These are phyloP conservation scores for Flaveria robusta DNA, from an alignment of 129 eudicot genomes.

Conservation along the genomic window DNA sequence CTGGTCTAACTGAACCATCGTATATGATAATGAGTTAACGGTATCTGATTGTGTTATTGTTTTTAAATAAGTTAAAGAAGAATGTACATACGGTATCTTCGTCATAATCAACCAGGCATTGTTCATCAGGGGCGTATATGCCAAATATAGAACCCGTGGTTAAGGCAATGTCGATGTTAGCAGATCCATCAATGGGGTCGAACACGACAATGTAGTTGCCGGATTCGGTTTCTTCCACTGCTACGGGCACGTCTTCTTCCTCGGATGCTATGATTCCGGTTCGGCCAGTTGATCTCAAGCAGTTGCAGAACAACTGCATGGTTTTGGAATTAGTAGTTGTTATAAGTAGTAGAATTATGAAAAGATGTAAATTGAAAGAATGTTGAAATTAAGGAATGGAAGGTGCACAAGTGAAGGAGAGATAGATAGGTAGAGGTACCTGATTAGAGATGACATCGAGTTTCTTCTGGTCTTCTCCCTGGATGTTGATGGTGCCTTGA, in stretches of 20 bases:
- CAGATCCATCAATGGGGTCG: constrained; percentile 94
- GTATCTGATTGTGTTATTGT: background rate
- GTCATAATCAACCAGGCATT: constrained; percentile 69
- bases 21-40: background rate
- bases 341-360: no score
- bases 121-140: constrained; percentile 80
- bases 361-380: no score
- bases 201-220: constrained; percentile 95
- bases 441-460: constrained; percentile 93
- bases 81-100: constrained; percentile 46
- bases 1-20: constrained; percentile 50
- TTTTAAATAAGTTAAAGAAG: background rate
- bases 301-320: constrained; percentile 77
- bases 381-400: no score
- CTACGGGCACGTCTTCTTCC: constrained; percentile 94
- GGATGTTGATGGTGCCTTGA: constrained; percentile 83
- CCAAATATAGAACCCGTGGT: constrained; percentile 95
- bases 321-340: no score
- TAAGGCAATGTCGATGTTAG: constrained; percentile 83
- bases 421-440: constrained; percentile 33
- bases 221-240: constrained; percentile 88
- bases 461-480: constrained; percentile 96
- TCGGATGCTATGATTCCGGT: constrained; percentile 94
- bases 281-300: constrained; percentile 87
- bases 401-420: no score